Base-by-base conservation (phyloP, 257 asterid genomes). In the Capsicum rhomboideum region DNA sequence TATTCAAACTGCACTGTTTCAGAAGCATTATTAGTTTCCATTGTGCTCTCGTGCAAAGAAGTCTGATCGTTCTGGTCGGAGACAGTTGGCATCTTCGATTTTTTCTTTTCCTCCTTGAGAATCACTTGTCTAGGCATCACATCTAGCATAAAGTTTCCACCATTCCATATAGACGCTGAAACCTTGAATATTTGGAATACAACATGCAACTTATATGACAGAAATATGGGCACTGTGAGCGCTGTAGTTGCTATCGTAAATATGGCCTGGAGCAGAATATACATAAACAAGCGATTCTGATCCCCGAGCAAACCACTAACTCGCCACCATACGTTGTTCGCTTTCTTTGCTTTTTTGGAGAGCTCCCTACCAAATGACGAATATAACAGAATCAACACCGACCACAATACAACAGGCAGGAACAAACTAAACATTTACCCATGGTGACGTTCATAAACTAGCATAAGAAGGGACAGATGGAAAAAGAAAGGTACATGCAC, bases 41-140 rank as follows among this genome's bases (percentile, higher is more conserved):
- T 3, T 23, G 80, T 0, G 8, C 59, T 74, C 81, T 75, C 81
- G 1, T 49, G 61, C 58, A 49, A 75, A 49, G 81, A 26, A 8
- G 13, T 26, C 81, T 75, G 61, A 16, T 26, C 17, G 17, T 16
- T 75, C 61, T 23, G 81, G 61, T 75, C 61, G 44, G 26, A 42
- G 61, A 49, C 61, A 49, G 71, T 31, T 4, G 83, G 88, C 91
- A 87, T 85, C 88, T 92, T 94, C 59, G 92, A 85, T 84, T 91
- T 96, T 89, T 93, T 93, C 86, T 91, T 93, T 93, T 96, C 97
- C 79, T 82, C 71, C 86, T 92, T 94, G 79, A 90, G 91, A 44
- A 94, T 89, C 53, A 93, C 97, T 66, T 94, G 99, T 49, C 96
- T 93, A 0, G 99, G 99, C 98, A 97, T 95, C 84, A 97, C 99